Evolutionary conservation across 129 eudicot species (phyloP), one percentile per base, ranked within the genome.

Genomic region (Lonicera japonica): DNA sequence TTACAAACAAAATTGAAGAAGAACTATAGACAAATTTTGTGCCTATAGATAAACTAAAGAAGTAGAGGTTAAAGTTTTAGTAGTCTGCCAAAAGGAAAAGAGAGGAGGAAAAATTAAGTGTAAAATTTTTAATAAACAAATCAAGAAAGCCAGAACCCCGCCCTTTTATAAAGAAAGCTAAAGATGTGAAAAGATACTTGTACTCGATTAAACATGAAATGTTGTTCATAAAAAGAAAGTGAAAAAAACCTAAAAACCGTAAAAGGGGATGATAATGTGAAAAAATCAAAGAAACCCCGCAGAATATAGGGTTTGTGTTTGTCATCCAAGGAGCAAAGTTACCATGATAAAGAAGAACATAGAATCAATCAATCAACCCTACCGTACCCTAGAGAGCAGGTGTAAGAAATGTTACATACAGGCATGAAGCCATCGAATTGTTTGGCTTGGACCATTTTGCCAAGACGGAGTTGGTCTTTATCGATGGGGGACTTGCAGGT

Each of bases 401-500:
- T 43, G 50, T 10, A 4, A 56, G 11, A 51, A 56, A 46, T 19
- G 25, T 9, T 17, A 40, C 41, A 60, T 78, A 90, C 97, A 60
- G 97, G 94, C 97, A 90, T 90, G 65, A 86, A 79, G 58, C 97
- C 97, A 51, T 90, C 97, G 68, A 86, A 90, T 29, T 90, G 84
- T 0, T 74, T 41, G 81, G 97, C 62, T 60, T 84, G 80, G 43
- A 90, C 74, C 97, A 90, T 90, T 68, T 86, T 90, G 16, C 95
- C 95, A 53, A 90, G 89, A 36, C 95, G 76, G 39, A 90, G 77
- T 0, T 7, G 54, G 43, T 86, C 95, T 79, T 86, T 87, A 3
- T 72, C 79, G 53, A 91, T 87, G 36, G 86, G 70, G 18, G 4
- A 36, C 59, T 82, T 88, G 89, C 99, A 92, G 54, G 90, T 76